These are phyloP conservation scores for Kodamaea plutei DNA, from an alignment of 1,139 yeast species.

Conservation along the genomic window DNA sequence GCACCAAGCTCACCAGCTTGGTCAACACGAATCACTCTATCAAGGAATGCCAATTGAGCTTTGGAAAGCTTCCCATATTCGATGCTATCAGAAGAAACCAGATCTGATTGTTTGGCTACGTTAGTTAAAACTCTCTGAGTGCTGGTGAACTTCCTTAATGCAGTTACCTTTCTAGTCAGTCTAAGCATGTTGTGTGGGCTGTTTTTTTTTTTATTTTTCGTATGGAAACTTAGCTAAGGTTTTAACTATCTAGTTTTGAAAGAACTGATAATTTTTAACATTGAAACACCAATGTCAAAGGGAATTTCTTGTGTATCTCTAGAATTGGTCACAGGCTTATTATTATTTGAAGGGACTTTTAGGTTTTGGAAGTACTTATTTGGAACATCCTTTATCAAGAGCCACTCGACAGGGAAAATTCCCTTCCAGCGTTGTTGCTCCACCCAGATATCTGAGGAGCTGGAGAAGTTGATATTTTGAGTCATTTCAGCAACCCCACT, in stretches of 20 bases:
- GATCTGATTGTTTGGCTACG: no score
- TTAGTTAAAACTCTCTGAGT: no score
- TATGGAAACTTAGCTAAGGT: no score
- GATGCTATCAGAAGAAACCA: neutral
- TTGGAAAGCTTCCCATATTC: slow-evolving; percentile 42
- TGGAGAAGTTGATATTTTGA: slow-evolving; percentile 31
- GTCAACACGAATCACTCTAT: slow-evolving; percentile 81
- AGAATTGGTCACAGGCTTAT: slow-evolving; percentile 54
- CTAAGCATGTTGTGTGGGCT: neutral
- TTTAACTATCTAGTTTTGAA: slow-evolving; percentile 16
- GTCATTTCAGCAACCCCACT: slow-evolving; percentile 63
- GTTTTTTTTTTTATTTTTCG: neutral
- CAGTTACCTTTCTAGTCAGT: no score
- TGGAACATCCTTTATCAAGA: slow-evolving; percentile 46
- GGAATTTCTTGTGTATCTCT: slow-evolving; percentile 58
- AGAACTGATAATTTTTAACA: slow-evolving; percentile 41
- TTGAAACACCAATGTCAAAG: slow-evolving; percentile 41
- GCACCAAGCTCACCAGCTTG: slow-evolving; percentile 99
- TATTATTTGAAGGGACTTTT: slow-evolving; percentile 41
- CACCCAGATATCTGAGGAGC: slow-evolving; percentile 44
- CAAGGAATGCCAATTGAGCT: slow-evolving; percentile 69
- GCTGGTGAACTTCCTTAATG: slow-evolving; percentile 2
- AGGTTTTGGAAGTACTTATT: slow-evolving; percentile 45
- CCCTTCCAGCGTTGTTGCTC: slow-evolving; percentile 50
- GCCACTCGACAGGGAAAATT: slow-evolving; percentile 51